Evolutionary conservation across 257 asterid species (phyloP), one percentile per base, ranked within the genome.

Genomic region (Gynochthodes officinalis): DNA sequence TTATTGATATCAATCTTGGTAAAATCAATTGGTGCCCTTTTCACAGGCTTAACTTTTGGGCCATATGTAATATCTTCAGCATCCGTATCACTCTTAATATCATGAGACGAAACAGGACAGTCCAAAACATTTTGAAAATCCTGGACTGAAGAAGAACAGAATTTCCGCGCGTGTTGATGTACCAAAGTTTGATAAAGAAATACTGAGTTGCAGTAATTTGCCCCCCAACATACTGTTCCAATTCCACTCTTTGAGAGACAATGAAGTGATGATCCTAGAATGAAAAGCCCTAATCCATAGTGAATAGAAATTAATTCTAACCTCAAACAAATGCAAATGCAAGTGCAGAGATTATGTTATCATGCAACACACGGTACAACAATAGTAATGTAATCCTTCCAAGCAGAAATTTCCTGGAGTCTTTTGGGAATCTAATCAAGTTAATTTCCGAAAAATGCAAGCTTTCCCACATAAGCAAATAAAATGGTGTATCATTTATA

Each of bases 1-100:
- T 88, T 90, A 74, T 83, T 82, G 54, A 91, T 81, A 27, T 86
- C 89, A 77, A 91, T 85, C 78, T 81, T 76, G 52, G 93, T 88
- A 85, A 94, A 91, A 79, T 91, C 98, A 77, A 94, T 66, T 44
- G 87, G 77, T 78, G 79, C 80, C 66, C 55, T 82, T 53, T 80
- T 72, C 59, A n/a, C 9, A 33, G 64, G 71, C 73, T 80, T 79
- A 72, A 73, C 59, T 70, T 81, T 79, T 61, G 80, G 80, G 16
- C 12, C 76, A 27, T 43, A 39, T 62, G 52, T 77, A 58, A 54
- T n/a, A 73, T 30, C 64, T 72, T 70, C 73, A 33, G 76, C 81
- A 75, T 75, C 74, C 75, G 57, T 77, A 67, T 74, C 83, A 77
- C 77, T n/a, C 60, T 66, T 74, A 50, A 68, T 59, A 73, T 65